These are phyloP conservation scores for Cryptococcus sp. DNA, from an alignment of 1,284 basidiomycete species.

Conservation along the genomic window DNA sequence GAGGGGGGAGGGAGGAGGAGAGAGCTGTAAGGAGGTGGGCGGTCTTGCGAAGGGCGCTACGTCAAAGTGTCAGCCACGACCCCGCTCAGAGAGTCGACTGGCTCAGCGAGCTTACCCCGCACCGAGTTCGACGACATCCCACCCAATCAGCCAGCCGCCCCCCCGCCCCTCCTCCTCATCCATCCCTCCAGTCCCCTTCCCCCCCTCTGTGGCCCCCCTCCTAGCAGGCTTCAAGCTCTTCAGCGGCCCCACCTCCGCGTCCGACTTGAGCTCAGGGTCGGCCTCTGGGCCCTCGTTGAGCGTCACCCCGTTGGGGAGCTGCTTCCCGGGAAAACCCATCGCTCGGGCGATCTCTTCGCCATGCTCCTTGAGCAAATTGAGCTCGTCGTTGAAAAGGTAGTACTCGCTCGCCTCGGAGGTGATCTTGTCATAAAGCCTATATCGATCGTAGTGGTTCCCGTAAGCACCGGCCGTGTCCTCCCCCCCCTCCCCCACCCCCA, in stretches of 20 bases:
- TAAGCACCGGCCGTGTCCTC: background rate
- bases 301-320: slow-evolving; percentile 14
- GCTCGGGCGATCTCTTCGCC: slow-evolving; percentile 56
- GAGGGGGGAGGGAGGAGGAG: slow-evolving; percentile 54
- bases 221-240: slow-evolving; percentile 45
- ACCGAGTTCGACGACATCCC: slow-evolving; percentile 74
- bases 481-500: background rate
- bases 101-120: slow-evolving; percentile 66
- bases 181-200: slow-evolving; percentile 63
- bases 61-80: slow-evolving; percentile 1
- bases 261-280: slow-evolving; percentile 6
- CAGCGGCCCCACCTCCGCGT: slow-evolving; percentile 16
- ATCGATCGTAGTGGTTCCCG: too few species aligned
- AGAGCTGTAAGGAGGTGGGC: slow-evolving; percentile 78
- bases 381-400: slow-evolving; percentile 69
- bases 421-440: slow-evolving; percentile 57
- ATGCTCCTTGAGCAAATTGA: slow-evolving; percentile 53
- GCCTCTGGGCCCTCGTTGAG: slow-evolving; percentile 51
- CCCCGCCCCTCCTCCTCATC: slow-evolving; percentile 55
- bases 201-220: slow-evolving; percentile 63
- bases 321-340: slow-evolving; percentile 41
- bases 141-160: slow-evolving; percentile 47
- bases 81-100: background rate
- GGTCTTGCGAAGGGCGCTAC: slow-evolving; percentile 77
- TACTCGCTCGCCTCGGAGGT: slow-evolving; percentile 79